Base-by-base conservation (phyloP, 176 grass and related monocot species). In the Neostapfia colusana region DNA sequence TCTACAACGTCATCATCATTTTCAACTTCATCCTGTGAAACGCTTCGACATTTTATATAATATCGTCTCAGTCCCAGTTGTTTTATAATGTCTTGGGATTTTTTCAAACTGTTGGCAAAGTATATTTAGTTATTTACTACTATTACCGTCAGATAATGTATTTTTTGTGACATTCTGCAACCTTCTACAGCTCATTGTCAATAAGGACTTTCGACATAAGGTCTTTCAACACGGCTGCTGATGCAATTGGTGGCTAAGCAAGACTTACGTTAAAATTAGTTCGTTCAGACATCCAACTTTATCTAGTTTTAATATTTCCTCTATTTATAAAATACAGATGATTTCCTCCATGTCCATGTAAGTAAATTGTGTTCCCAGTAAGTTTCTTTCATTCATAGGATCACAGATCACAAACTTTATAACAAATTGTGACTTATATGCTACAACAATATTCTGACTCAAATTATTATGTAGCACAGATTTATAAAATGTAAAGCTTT, bases 161-260 rank as follows among this genome's bases (percentile, higher is more conserved):
- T 79, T 1, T 49, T 74, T 10, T 27, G 10, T 68, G 62, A 60
- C 21, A 64, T 76, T 2, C 20, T 55, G 48, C 67, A 77, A 67
- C 79, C 82, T 72, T 77, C 59, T 72, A 38, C 79, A 87, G 79
- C 79, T 87, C 66, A 27, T 37, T 28, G 58, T 44, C 38, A 38
- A 40, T 21, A 62, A 75, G 59, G 11, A 60, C 38, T 20, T 70
- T 82, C 37, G n/a, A 64, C 48, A 38, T n/a, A n/a, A 75, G 59
- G 11, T 67, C 38, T 20, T 70, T 82, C 37, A 16, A 64, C 48
- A 38, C 46, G 37, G 58, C 65, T 72, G n/a, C 4, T 70, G 72
- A 37, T 37, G 72, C 57, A 39, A 81, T 56, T 46, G 56, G 72
- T 40, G 38, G 44, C 2, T 10, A 58, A 57, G 17, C 21, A 65